Percentiles rank a stretch among this genome's conserved stretches.
phyloP scores from a whole-genome alignment of 2,329 filamentous ascomycete genomes.

The Mycocentrospora acerina region DNA sequence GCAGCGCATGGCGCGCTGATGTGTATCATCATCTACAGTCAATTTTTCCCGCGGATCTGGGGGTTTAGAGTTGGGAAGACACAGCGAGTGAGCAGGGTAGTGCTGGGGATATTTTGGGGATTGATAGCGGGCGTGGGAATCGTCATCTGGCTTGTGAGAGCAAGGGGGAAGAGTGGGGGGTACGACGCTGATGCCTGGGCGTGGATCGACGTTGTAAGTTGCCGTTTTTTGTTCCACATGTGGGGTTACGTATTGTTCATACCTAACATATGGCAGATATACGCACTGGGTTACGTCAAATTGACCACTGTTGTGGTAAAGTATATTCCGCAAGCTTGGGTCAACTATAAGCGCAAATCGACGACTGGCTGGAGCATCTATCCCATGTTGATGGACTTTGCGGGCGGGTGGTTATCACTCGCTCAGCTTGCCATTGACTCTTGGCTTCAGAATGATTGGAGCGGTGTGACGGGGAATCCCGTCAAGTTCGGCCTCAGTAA shows the following conservation, averaged over 20 bases:
- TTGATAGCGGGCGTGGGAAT: constrained; percentile 60
- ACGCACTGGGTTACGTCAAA: constrained; percentile 83
- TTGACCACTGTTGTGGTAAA: constrained; percentile 86
- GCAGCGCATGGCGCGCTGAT: constrained; percentile 77
- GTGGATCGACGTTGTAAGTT: constrained; percentile 64
- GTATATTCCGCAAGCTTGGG: constrained; percentile 71
- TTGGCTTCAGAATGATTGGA: constrained; percentile 82
- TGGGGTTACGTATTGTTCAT: not conserved
- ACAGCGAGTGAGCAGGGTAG: constrained; percentile 60
- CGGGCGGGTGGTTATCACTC: constrained; percentile 79
- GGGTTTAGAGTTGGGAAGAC: constrained; percentile 64
- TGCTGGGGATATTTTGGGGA: constrained; percentile 70
- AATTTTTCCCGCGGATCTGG: constrained; percentile 75
- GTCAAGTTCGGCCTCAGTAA: constrained; percentile 87
- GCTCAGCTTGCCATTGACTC: constrained; percentile 83
- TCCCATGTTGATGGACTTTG: constrained; percentile 81
- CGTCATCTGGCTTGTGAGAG: constrained; percentile 50
- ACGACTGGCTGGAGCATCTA: constrained; percentile 86
- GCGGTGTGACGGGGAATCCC: constrained; percentile 85
- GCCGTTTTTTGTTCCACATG: not conserved
- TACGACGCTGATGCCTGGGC: constrained; percentile 57
- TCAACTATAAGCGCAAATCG: constrained; percentile 82
- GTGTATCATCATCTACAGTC: constrained; percentile 71
- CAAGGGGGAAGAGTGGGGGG: constrained; percentile 44
- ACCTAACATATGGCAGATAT: constrained; percentile 46